A percentile compares a stretch with the other conserved stretches of the same genome.
These are phyloP conservation scores for Kodamaea derodonti DNA, from an alignment of 1,139 yeast species.

Conservation along the genomic window DNA sequence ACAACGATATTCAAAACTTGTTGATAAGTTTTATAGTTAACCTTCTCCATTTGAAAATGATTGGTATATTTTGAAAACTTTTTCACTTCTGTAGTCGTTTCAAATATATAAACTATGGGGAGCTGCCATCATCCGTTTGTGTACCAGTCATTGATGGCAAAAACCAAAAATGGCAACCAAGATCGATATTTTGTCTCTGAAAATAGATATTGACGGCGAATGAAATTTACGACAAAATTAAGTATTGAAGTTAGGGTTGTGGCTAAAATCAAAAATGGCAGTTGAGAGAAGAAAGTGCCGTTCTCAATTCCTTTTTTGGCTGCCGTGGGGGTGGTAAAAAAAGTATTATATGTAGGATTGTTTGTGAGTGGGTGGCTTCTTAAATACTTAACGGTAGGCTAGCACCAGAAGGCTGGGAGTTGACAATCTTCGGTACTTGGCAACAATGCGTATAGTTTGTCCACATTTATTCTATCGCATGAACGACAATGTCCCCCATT, in stretches of 20 bases:
- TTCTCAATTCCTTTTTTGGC: constrained; percentile 1
- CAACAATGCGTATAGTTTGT: no score
- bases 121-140: neutral
- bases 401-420: no score
- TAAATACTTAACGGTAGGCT: no score
- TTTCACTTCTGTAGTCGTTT: neutral
- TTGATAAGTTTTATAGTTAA: constrained; percentile 39
- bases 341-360: no score
- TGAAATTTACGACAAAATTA: no score
- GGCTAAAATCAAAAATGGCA: constrained; percentile 4
- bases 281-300: constrained; percentile 1
- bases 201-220: neutral
- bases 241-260: no score
- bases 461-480: no score
- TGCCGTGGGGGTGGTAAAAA: no score
- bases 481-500: no score
- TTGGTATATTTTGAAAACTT: constrained; percentile 2
- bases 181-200: constrained; percentile 8
- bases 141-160: constrained; percentile 2
- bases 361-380: no score
- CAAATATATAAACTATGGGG: constrained; percentile 2
- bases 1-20: constrained; percentile 38
- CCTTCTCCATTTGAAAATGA: constrained; percentile 7
- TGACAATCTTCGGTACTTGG: no score
- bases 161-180: constrained; percentile 9